phyloP scores from a whole-genome alignment of 192 early-diverging fungal species.

The Funneliformis mosseae region DNA sequence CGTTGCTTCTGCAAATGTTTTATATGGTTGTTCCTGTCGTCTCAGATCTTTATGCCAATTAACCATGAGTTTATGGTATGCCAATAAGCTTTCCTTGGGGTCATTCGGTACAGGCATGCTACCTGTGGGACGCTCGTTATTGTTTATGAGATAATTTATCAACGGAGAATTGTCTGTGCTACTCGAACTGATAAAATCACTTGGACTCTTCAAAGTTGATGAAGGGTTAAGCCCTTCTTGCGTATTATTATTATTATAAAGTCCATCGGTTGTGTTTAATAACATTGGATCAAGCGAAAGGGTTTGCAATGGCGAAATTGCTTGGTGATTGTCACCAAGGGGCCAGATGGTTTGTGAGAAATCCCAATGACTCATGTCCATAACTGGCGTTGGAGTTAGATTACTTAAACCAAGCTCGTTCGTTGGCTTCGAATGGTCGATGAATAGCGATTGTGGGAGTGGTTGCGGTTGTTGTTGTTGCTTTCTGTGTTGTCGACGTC shows the following conservation, averaged over 20 bases:
- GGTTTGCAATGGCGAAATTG: background rate
- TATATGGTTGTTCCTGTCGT: background rate
- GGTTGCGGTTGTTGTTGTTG: background rate
- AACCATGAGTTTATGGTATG: constrained; percentile 3
- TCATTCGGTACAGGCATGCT: background rate
- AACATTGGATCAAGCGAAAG: background rate
- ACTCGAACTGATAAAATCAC: background rate
- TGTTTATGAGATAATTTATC: background rate
- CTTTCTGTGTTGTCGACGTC: constrained; percentile 17
- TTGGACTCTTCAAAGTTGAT: background rate
- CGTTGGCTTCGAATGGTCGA: background rate
- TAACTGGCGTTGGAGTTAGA: background rate
- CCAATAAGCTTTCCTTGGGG: background rate
- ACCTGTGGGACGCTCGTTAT: background rate
- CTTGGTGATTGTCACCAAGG: background rate
- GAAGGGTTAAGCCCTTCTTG: background rate
- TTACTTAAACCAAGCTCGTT: background rate
- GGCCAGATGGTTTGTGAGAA: background rate
- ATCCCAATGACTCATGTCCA: background rate
- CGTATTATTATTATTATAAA: background rate
- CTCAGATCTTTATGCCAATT: constrained; percentile 10
- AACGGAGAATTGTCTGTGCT: background rate
- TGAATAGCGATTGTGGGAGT: background rate
- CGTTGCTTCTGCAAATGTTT: background rate
- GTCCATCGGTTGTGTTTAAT: background rate